Base-by-base conservation (phyloP, 2,329 filamentous ascomycete genomes). In the Lachnellula occidentalis region DNA sequence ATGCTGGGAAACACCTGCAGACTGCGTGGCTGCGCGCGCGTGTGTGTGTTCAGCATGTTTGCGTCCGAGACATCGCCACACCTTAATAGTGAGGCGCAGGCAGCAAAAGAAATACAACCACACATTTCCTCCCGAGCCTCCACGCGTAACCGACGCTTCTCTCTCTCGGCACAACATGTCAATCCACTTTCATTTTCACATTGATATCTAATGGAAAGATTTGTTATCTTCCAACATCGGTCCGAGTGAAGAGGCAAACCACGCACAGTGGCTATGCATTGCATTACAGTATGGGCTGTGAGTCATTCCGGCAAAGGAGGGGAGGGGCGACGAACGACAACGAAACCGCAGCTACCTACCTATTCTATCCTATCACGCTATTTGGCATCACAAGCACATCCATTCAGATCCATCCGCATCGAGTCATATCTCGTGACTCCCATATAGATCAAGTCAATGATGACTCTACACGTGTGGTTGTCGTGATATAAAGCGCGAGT, bases 391-490 rank as follows among this genome's bases (percentile, higher is more conserved):
- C 45, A 41, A 36, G 27, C 49, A 48, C 21, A 43, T 21, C 22
- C 39, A 14, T 31, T 31, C 27, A 31, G 9, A 31, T 45, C 43
- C 22, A 24, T 41, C 24, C 39, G 48, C 36, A 34, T 61, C 59
- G 59, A 61, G 57, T 61, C 59, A 61, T 50, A 51, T 51, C 50
- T 53, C 58, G 58, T 60, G 58, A 57, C 55, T 56, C 45, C 45
- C 37, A 41, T 45, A 24, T 34, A 43, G 19, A 50, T 42, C 43
- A 50, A 50, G 52, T 45, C 27, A n/a, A 27, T 34, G 53, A 58
- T 61, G 59, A 61, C 57, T 61, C 59, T 49, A 45, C 34, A 47
- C 12, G 24, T 50, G 21, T 43, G 5, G 27, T 49, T 43, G n/a
- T 21, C 51, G 31, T 47, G 45, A 58, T 63, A 60, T 65, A 65